Conservation (phyloP, 106 monocot genomes). For the Triglochin maritima region DNA sequence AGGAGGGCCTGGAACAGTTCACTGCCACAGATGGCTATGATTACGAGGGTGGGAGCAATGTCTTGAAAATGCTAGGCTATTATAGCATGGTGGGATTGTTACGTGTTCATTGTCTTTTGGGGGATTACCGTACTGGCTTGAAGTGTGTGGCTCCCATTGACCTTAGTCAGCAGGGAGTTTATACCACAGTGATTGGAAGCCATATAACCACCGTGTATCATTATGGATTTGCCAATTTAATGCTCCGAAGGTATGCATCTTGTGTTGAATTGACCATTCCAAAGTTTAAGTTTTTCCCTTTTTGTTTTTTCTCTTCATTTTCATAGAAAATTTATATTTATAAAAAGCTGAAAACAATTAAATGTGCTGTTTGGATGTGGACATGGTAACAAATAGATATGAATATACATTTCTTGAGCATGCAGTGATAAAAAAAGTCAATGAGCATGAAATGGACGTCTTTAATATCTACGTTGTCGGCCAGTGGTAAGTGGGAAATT, state of each 20-base stretch:
- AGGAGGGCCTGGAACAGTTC: constrained; percentile 82
- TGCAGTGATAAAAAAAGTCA: too few relatives aligned
- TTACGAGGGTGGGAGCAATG: constrained; percentile 91
- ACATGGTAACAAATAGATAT: too few relatives aligned
- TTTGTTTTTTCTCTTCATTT: too few relatives aligned
- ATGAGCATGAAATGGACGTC: too few relatives aligned
- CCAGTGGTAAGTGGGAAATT: too few relatives aligned
- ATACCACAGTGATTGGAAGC: constrained; percentile 88
- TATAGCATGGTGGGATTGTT: constrained; percentile 95
- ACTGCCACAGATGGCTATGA: constrained; percentile 89
- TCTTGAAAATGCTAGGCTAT: constrained; percentile 91
- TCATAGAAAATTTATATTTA: too few relatives aligned
- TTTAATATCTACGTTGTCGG: too few relatives aligned
- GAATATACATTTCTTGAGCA: too few relatives aligned
- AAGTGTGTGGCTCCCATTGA: constrained; percentile 89
- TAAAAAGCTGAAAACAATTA: too few relatives aligned
- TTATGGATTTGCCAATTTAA: constrained; percentile 89
- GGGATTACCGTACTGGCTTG: constrained; percentile 80
- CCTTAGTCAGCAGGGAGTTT: constrained; percentile 80
- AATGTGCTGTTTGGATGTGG: too few relatives aligned
- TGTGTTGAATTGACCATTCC: neutral
- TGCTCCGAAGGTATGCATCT: constrained; percentile 61
- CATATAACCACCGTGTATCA: constrained; percentile 93
- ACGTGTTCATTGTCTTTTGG: constrained; percentile 84
- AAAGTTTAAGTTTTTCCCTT: neutral